Conservation (phyloP, 176 grass and related monocot species). For the Ensete glaucum region DNA sequence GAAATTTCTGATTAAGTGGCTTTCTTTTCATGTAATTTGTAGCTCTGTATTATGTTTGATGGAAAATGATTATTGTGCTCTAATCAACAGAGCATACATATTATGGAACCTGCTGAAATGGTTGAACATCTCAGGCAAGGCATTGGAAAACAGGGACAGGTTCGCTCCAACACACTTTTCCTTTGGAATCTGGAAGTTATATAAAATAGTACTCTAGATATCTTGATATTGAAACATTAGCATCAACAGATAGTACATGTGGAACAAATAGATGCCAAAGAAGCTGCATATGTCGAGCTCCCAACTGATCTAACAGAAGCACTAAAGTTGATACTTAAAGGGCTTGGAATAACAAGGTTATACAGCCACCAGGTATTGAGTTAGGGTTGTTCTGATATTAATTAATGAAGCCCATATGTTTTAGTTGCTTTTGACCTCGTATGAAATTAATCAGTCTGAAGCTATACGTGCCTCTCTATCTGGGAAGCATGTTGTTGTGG, state of each 20-base stretch:
- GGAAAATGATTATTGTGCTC: slow-evolving; percentile 1
- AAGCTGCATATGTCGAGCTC: slow-evolving; percentile 46
- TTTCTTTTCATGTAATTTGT: not conserved
- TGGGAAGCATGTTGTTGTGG: slow-evolving; percentile 62
- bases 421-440: not conserved
- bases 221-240: not conserved
- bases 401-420: not conserved
- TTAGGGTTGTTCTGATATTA: not conserved
- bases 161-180: slow-evolving; percentile 26
- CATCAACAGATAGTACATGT: slow-evolving; percentile 72
- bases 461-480: slow-evolving; percentile 56
- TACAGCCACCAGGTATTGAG: slow-evolving; percentile 80
- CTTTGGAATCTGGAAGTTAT: slow-evolving; percentile 6
- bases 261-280: slow-evolving; percentile 54
- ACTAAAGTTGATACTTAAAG: slow-evolving; percentile 44
- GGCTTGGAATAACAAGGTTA: slow-evolving; percentile 65
- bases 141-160: slow-evolving; percentile 72
- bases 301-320: slow-evolving; percentile 45
- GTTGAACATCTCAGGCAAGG: slow-evolving; percentile 75
- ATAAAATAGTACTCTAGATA: slow-evolving; percentile 2
- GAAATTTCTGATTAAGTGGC: not conserved
- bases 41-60: not conserved
- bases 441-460: slow-evolving; percentile 44
- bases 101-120: slow-evolving; percentile 66
- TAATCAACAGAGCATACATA: slow-evolving; percentile 36